These are phyloP conservation scores for Cymbopogon flexuosus DNA, from an alignment of 202 grass and related monocot species.

Conservation along the genomic window DNA sequence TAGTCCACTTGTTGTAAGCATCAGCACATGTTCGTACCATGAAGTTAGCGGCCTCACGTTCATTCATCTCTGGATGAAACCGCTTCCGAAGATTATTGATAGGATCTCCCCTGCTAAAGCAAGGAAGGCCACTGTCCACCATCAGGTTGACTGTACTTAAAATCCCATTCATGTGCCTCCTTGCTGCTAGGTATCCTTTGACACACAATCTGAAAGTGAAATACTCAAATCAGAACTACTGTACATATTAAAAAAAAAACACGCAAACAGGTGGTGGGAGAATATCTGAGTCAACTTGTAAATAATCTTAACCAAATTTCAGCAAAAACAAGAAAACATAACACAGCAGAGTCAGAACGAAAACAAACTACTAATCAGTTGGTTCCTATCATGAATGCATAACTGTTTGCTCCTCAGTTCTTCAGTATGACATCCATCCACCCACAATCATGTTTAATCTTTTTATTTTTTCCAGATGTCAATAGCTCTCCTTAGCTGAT, in stretches of 20 bases:
- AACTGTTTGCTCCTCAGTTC: background rate
- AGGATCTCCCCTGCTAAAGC: constrained; percentile 94
- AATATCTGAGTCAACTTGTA: background rate
- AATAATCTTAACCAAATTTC: background rate
- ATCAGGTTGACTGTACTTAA: constrained; percentile 85
- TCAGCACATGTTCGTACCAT: constrained; percentile 88
- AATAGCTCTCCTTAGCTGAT: background rate
- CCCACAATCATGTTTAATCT: background rate
- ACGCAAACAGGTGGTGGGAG: background rate
- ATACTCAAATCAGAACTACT: constrained; percentile 27
- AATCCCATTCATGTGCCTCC: constrained; percentile 92
- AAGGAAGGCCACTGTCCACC: constrained; percentile 90
- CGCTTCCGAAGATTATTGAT: constrained; percentile 85
- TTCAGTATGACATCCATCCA: background rate
- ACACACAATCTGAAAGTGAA: constrained; percentile 73
- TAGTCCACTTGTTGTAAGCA: constrained; percentile 99
- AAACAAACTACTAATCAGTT: background rate
- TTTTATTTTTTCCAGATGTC: background rate
- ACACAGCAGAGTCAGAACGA: background rate
- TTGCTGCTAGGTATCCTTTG: constrained; percentile 93
- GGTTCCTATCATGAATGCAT: constrained; percentile 10
- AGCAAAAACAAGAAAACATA: background rate
- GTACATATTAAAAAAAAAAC: background rate
- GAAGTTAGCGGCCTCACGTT: constrained; percentile 91
- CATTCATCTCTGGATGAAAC: constrained; percentile 97